These are phyloP conservation scores for Amaranthus tricolor DNA, from an alignment of 179 eudicot species.

Conservation along the genomic window DNA sequence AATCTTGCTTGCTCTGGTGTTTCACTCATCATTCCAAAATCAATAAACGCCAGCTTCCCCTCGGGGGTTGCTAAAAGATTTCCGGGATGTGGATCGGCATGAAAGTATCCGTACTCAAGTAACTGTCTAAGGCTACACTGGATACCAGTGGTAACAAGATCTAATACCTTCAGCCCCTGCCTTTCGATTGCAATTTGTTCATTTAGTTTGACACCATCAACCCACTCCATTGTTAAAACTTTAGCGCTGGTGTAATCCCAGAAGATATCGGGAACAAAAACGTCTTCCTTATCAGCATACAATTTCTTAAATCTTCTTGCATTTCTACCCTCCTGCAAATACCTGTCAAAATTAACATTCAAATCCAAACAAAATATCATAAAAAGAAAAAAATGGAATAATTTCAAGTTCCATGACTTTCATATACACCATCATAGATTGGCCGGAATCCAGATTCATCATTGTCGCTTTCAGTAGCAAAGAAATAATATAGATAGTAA, in stretches of 20 bases:
- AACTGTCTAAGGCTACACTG: slow-evolving; percentile 98
- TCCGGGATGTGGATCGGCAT: slow-evolving; percentile 99
- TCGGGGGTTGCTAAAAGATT: slow-evolving; percentile 97
- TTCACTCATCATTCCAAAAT: slow-evolving; percentile 99
- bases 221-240: slow-evolving; percentile 99
- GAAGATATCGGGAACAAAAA: slow-evolving; percentile 94
- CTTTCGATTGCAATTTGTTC: slow-evolving; percentile 91
- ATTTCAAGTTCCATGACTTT: slow-evolving; percentile 3
- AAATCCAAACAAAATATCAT: slow-evolving; percentile 39
- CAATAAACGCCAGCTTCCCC: slow-evolving; percentile 97
- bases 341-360: slow-evolving; percentile 83
- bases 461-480: neutral
- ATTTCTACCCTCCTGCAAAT: slow-evolving; percentile 99
- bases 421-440: neutral
- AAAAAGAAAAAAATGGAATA: slow-evolving; percentile 12
- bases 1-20: slow-evolving; percentile 97
- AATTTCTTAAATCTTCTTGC: slow-evolving; percentile 97
- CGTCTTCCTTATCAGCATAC: slow-evolving; percentile 96
- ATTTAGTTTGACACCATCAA: slow-evolving; percentile 86
- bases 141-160: slow-evolving; percentile 90
- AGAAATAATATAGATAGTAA: neutral
- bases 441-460: neutral
- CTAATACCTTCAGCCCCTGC: slow-evolving; percentile 90
- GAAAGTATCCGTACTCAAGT: slow-evolving; percentile 98
- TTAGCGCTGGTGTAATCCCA: slow-evolving; percentile 98